phyloP scores from a whole-genome alignment of 2,329 filamentous ascomycete species.

The Sarocladium brachiariae region DNA sequence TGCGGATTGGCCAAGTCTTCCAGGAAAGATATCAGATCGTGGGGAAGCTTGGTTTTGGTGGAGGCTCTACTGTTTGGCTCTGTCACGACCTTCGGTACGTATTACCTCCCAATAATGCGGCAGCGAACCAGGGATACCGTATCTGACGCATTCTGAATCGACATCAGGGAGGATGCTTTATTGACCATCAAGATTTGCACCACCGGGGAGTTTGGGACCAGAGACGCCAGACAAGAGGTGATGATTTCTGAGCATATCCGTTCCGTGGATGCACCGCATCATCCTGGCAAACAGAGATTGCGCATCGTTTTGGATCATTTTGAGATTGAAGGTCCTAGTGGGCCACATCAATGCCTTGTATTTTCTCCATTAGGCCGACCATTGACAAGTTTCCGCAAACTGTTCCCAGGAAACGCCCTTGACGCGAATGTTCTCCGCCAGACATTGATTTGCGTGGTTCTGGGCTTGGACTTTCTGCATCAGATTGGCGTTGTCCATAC shows the following conservation, averaged over 20 bases:
- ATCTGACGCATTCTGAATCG: not conserved
- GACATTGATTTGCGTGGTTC: slow-evolving; percentile 14
- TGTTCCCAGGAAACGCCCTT: slow-evolving; percentile 17
- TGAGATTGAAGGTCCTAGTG: slow-evolving; percentile 14
- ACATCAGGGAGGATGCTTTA: not conserved
- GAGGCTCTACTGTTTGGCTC: slow-evolving; percentile 21
- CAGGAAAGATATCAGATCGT: slow-evolving; percentile 18
- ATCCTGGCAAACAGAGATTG: slow-evolving; percentile 13
- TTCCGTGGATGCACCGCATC: slow-evolving; percentile 12
- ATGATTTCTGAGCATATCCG: slow-evolving; percentile 15
- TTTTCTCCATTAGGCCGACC: slow-evolving; percentile 15
- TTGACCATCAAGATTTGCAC: slow-evolving; percentile 9
- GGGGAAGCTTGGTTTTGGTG: slow-evolving; percentile 21
- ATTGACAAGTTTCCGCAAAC: slow-evolving; percentile 18
- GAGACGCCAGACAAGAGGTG: slow-evolving; percentile 11
- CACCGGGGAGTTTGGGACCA: not conserved
- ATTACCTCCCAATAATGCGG: not conserved
- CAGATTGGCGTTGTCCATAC: slow-evolving; percentile 16
- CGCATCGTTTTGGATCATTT: slow-evolving; percentile 13
- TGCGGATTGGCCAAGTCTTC: slow-evolving; percentile 17
- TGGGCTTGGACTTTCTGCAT: slow-evolving; percentile 17
- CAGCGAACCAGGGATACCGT: too few species aligned
- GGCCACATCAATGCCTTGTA: slow-evolving; percentile 17
- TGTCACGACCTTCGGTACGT: slow-evolving; percentile 18
- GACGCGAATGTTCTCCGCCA: slow-evolving; percentile 19